phyloP scores from a whole-genome alignment of 495 filamentous ascomycete species.

The Pseudevernia furfuracea region DNA sequence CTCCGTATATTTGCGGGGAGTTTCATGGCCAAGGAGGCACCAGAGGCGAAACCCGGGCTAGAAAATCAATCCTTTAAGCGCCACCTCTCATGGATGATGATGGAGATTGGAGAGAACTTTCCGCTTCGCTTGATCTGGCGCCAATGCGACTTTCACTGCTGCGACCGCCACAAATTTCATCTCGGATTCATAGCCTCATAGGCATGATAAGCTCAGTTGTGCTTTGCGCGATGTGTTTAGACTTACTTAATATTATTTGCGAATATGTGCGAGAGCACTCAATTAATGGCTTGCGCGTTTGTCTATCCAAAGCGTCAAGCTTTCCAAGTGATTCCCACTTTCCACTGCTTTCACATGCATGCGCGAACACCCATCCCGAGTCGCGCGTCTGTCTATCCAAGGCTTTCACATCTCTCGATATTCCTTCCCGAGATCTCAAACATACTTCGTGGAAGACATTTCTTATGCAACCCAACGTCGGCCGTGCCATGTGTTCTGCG shows the following conservation, averaged over 20 bases:
- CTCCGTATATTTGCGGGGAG: background rate
- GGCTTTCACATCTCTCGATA: background rate
- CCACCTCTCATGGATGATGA: background rate
- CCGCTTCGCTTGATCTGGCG: background rate
- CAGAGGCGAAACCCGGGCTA: background rate
- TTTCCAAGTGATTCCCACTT: too few species aligned
- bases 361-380: background rate
- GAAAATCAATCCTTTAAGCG: background rate
- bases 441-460: background rate
- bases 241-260: background rate
- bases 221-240: background rate
- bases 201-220: too few species aligned
- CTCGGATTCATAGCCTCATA: background rate
- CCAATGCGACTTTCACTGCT: background rate
- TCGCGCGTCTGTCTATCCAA: background rate
- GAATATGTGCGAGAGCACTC: background rate
- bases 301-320: background rate
- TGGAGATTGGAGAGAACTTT: background rate
- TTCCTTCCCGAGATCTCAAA: slow-evolving; percentile 1
- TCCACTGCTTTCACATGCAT: too few species aligned
- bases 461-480: background rate
- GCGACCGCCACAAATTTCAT: background rate
- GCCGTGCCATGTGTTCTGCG: background rate
- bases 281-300: background rate
- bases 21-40: background rate